A percentile compares a stretch with the other conserved stretches of the same genome.
Conservation (phyloP, 1,139 yeast genomes). For the Hyphopichia wangnamkhiaoensis region DNA sequence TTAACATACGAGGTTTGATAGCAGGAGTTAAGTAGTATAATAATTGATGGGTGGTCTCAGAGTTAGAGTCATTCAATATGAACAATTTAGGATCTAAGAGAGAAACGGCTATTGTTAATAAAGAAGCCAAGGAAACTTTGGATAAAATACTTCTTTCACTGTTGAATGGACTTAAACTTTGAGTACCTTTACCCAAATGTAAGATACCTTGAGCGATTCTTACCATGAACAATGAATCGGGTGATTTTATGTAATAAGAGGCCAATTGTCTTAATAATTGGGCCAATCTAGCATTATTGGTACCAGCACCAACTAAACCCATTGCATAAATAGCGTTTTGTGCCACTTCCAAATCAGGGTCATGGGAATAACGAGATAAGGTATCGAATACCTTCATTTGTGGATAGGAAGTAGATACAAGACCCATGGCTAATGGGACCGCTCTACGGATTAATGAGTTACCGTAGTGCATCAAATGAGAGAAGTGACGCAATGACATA, state of each 20-base stretch:
- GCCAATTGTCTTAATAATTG: constrained; percentile 94
- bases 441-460: constrained; percentile 89
- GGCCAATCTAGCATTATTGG: constrained; percentile 96
- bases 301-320: constrained; percentile 99
- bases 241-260: constrained; percentile 85
- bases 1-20: constrained; percentile 87
- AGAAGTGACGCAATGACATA: constrained; percentile 95
- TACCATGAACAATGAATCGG: constrained; percentile 89
- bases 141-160: constrained; percentile 86
- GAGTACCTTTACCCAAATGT: constrained; percentile 94
- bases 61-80: constrained; percentile 48
- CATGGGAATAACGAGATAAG: constrained; percentile 93
- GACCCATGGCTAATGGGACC: constrained; percentile 97
- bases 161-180: constrained; percentile 85
- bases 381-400: constrained; percentile 98
- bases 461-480: constrained; percentile 97
- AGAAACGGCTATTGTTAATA: constrained; percentile 82
- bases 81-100: constrained; percentile 80
- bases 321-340: constrained; percentile 92
- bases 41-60: constrained; percentile 71
- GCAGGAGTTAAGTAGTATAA: constrained; percentile 88
- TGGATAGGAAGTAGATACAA: constrained; percentile 90
- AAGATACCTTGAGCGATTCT: constrained; percentile 94
- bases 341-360: constrained; percentile 91
- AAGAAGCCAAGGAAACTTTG: constrained; percentile 86